Evolutionary conservation across 2,329 filamentous ascomycete genomes (phyloP).

Genomic region (Fusarium euwallaceae): DNA sequence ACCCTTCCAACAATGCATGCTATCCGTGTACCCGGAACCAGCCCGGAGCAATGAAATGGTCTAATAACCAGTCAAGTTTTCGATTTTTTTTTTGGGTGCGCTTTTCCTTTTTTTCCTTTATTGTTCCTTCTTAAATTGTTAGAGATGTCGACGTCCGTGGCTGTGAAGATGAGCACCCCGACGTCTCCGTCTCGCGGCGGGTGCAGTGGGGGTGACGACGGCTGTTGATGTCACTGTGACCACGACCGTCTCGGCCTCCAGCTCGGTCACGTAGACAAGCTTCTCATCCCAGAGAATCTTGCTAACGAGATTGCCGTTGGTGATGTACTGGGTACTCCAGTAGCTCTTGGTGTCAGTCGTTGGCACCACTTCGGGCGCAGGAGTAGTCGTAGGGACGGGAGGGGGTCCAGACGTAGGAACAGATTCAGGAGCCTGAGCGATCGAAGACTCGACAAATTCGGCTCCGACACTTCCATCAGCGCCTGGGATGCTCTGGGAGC

Average conservation of each 20-base stretch:
- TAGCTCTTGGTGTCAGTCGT: slow-evolving; percentile 52
- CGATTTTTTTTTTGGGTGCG: slow-evolving; percentile 23
- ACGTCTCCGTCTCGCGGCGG: slow-evolving; percentile 44
- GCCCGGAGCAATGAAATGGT: slow-evolving; percentile 49
- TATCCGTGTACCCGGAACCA: slow-evolving; percentile 52
- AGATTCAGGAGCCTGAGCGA: slow-evolving; percentile 8
- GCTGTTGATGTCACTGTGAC: slow-evolving; percentile 53
- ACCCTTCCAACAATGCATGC: slow-evolving; percentile 52
- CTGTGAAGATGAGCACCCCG: slow-evolving; percentile 54
- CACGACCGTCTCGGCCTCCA: slow-evolving; percentile 57
- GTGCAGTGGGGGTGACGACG: slow-evolving; percentile 32
- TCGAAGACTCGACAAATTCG: slow-evolving; percentile 29
- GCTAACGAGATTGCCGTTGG: slow-evolving; percentile 63
- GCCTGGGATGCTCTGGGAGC: slow-evolving; percentile 15
- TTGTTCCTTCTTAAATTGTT: slow-evolving; percentile 28
- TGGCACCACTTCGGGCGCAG: slow-evolving; percentile 42
- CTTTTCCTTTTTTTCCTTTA: slow-evolving; percentile 15
- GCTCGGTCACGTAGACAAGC: slow-evolving; percentile 65
- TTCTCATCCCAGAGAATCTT: slow-evolving; percentile 71
- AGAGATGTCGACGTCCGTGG: slow-evolving; percentile 48
- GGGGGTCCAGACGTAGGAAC: not conserved
- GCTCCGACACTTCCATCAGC: slow-evolving; percentile 19
- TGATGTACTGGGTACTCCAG: slow-evolving; percentile 67
- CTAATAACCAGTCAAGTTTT: slow-evolving; percentile 35
- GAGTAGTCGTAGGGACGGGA: slow-evolving; percentile 38